Base-by-base conservation (phyloP, 306 rosid species). In the Canavalia gladiata region DNA sequence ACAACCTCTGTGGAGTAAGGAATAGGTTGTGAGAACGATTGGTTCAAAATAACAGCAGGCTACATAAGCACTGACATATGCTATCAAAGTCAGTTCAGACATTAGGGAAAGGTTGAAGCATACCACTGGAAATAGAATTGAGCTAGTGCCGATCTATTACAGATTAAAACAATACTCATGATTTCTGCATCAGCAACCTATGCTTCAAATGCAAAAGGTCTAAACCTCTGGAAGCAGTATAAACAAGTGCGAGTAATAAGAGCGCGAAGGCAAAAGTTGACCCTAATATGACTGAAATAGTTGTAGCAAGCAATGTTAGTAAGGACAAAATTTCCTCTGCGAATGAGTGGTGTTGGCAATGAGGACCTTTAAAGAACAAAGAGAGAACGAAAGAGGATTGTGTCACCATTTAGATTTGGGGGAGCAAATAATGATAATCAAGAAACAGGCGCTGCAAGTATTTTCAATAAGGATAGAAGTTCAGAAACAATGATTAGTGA, bases 251-350 rank as follows among this genome's bases (percentile, higher is more conserved):
- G 50, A 69, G 54, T 51, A 78, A 34, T 31, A 81, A 62, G 64
- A 63, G 33, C 63, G 86, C 79, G 84, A 89, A 86, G 78, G 65
- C 84, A 75, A 71, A 74, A 74, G 30, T 81, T 54, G 89, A 75
- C 72, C 79, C 70, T 74, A 80, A 77, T 57, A 45, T 72, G 72
- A 74, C 79, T 81, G 91, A 87, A 80, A 51, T 33, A 37, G 90
- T 77, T 84, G 59, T 74, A 59, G 8, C 84, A 33, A 59, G 77
- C 59, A 84, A 60, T 56, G 64, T 69, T 42, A 42, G 71, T 67
- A 84, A 73, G 76, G 86, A 86, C 56, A 78, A 70, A 76, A 72
- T 62, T 75, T 77, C 35, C 91, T 80, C 67, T 18, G 25, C 66
- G 87, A 80, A 34, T 82, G 70, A 78, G 77, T 10, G 51, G 64